These are phyloP conservation scores for Hypocreales sp. DNA, from an alignment of 2,329 filamentous ascomycete species.

Conservation along the genomic window DNA sequence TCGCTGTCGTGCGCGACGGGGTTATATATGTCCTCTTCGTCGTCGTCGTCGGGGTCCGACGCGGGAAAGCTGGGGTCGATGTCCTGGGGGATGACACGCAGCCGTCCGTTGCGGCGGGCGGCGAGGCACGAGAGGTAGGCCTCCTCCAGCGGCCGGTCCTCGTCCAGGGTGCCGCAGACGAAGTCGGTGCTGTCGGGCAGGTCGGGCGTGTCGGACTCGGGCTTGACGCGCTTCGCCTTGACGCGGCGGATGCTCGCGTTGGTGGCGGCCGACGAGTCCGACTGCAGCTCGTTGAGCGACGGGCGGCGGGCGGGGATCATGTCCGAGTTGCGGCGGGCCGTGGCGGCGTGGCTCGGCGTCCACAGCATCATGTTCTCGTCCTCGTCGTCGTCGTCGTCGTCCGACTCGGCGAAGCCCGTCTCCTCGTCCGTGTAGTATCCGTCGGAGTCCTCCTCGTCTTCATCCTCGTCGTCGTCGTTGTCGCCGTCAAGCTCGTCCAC, in stretches of 20 bases:
- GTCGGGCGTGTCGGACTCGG: conserved; percentile 48
- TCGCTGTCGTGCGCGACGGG: conserved; percentile 47
- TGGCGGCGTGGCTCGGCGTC: conserved; percentile 29
- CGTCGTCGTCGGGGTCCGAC: conserved; percentile 78
- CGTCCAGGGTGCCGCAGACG: conserved; percentile 94
- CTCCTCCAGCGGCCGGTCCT: conserved; percentile 87
- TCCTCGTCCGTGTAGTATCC: conserved; percentile 65
- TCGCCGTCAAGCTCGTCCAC: conserved; percentile 34
- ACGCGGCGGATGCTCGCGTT: conserved; percentile 13
- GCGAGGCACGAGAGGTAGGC: conserved; percentile 79
- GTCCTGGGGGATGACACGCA: conserved; percentile 78
- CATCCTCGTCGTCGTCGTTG: conserved; percentile 36
- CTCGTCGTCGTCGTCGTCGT: conserved; percentile 47
- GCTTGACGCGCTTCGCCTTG: conserved; percentile 10
- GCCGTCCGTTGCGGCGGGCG: conserved; percentile 66
- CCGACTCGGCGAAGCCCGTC: conserved; percentile 52
- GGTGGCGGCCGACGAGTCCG: conserved; percentile 46
- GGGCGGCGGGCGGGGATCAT: conserved; percentile 16
- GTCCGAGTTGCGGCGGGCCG: conserved; percentile 19
- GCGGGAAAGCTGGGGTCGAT: conserved; percentile 96
- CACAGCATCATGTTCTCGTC: conserved; percentile 49
- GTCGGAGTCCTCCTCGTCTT: conserved; percentile 40
- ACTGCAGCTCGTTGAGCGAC: conserved; percentile 31
- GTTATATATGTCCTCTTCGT: conserved; percentile 53
- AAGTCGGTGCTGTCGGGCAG: conserved; percentile 96